Evolutionary conservation across 768 basidiomycete genomes (phyloP), one percentile per base, ranked within the genome.

Genomic region (Suillus spraguei): DNA sequence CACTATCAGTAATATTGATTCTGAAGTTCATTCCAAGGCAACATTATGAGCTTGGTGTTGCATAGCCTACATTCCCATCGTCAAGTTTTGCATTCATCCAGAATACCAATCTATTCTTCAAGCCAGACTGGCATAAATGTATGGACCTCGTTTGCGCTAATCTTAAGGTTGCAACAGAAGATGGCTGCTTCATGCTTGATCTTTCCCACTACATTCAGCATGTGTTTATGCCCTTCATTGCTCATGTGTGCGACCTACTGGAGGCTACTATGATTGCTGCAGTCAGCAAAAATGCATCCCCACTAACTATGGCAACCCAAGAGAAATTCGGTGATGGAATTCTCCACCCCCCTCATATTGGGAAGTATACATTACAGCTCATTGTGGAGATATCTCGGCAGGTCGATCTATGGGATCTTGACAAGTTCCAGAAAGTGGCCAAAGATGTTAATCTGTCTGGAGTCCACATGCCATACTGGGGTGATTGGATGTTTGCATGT

Each of bases 401-500:
- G 16, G 60, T 64, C 10, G 38, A 73, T 60, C 72, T 71, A 39
- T 67, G 66, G 69, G 65, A 74, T 33, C 36, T 78, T 20, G 58
- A 66, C 14, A 59, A 60, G 7, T 35, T 35, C 35, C 35, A 35
- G 35, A 35, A 35, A 35, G 35, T 59, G 16, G 66, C 72, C 9
- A 70, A 68, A 38, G 22, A 17, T 22, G 10, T 63, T 14, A 46
- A 54, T 2, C 60, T 66, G 39, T 52, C 35, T 33, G 65, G 65
- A 5, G 64, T 66, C 8, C 52, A 61, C 38, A 41, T 60, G 9
- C 79, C 74, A 17, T 79, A 80, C 63, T 80, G 77, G 78, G 52
- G 70, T 5, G 71, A 80, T 61, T 81, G 74, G 74, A 58, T 68
- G 10, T 64, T 76, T 10, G 70, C 75, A 9, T 68, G 77, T 59